A percentile compares a stretch with the other conserved stretches of the same genome.
Conservation (phyloP, 2,329 filamentous ascomycete species). For the Diaporthe citriasiana region DNA sequence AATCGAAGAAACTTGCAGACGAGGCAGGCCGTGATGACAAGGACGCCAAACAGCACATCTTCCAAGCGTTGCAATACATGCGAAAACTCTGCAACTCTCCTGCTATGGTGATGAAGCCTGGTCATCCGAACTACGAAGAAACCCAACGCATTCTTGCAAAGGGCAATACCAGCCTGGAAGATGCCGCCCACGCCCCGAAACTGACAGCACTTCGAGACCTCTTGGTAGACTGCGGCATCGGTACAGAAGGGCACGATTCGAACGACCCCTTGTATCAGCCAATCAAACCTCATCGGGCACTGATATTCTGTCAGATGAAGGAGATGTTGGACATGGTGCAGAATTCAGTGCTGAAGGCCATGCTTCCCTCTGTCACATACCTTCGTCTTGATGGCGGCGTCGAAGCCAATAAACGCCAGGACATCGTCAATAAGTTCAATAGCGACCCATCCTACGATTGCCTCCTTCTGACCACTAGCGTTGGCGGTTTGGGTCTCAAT, state of each 20-base stretch:
- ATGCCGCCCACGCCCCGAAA: conserved; percentile 91
- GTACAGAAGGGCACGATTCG: conserved; percentile 75
- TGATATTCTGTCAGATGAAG: conserved; percentile 99
- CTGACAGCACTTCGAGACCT: conserved; percentile 90
- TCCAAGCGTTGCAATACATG: conserved; percentile 99
- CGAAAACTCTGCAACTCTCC: conserved; percentile 99
- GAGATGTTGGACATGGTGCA: conserved; percentile 99
- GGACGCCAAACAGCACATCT: conserved; percentile 97
- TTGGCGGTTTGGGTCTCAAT: conserved; percentile 94
- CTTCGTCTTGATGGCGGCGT: conserved; percentile 95
- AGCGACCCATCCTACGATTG: conserved; percentile 97
- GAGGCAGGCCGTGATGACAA: conserved; percentile 90
- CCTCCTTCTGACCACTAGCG: conserved; percentile 91
- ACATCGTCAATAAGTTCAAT: conserved; percentile 99
- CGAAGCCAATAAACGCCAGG: conserved; percentile 92
- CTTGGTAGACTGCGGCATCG: conserved; percentile 98
- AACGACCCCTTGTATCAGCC: conserved; percentile 78
- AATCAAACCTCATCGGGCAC: conserved; percentile 94
- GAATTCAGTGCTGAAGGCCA: conserved; percentile 87
- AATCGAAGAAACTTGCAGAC: conserved; percentile 87
- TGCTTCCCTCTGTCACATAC: conserved; percentile 94
- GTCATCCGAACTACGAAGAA: conserved; percentile 89
- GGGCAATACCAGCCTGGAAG: conserved; percentile 85
- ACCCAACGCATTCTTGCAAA: conserved; percentile 85
- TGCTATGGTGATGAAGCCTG: conserved; percentile 94